Evolutionary conservation across 2,329 filamentous ascomycete genomes (phyloP), one percentile per base, ranked within the genome.

Genomic region (Triangularia verruculosa): DNA sequence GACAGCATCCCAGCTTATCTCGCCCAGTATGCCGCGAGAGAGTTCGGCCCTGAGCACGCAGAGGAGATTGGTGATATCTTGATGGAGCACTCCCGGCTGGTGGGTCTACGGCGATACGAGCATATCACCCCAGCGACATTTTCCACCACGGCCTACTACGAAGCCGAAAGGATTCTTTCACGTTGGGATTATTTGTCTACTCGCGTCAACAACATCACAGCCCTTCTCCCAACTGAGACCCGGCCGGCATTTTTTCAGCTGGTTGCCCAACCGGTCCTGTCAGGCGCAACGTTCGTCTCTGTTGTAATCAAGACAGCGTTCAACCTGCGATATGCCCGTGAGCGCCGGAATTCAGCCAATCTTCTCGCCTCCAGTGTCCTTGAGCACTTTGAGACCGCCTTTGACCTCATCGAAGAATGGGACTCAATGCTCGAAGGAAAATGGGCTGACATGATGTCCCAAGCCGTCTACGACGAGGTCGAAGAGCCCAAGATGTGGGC

Each of bases 171-270:
- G 0, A 77, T 88, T 2, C 73, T 86, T 1, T 72, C 75, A 0
- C 78, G 82, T 27, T 89, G 86, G 85, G 32, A 64, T 52, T 20
- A 71, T 0, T 73, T 87, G 0, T 78, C 82, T 43, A 72, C 78
- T 13, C 72, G 73, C 1, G 73, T 87, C 0, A 72, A 78, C 0
- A 69, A 72, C 0, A 73, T 87, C 0, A 78, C 82, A 52, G 72
- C 79, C 12, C 73, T 73, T 1, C 72, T 88, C 0, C 72, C 78
- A 0, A 69, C 72, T 0, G 75, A 77, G 1, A 76, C 78, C 6
- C 80, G 81, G 62, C 77, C 84, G 1, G 79, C 85, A 0, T 86
- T 86, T 69, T 89, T 86, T 71, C 80, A 89, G 67, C 80, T 86
- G 63, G 78, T 89, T 5, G 78, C 86, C 5, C 84, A 89, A 61